Evolutionary conservation across 768 basidiomycete species (phyloP).

Genomic region (Termitomyces sp.): DNA sequence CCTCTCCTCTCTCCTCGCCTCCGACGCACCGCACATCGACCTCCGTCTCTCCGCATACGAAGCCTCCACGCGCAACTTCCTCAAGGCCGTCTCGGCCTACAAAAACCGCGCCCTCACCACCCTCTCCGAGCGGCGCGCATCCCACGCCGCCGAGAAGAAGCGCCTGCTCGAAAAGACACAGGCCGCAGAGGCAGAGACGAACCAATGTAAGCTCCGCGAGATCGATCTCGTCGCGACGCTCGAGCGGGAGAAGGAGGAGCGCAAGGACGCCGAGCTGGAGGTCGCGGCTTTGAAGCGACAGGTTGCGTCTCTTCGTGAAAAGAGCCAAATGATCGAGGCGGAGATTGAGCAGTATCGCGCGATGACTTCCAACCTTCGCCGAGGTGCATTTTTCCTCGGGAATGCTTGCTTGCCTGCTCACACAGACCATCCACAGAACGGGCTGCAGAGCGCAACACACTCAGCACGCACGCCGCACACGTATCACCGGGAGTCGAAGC

Average conservation of each 20-base stretch:
- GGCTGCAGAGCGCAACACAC: slow-evolving; percentile 55
- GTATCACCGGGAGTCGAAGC: slow-evolving; percentile 52
- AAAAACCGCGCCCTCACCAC: slow-evolving; percentile 67
- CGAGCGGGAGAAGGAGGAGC: slow-evolving; percentile 68
- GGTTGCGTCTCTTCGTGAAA: slow-evolving; percentile 59
- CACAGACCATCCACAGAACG: slow-evolving; percentile 46
- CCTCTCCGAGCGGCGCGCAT: slow-evolving; percentile 63
- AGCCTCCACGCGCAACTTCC: slow-evolving; percentile 64
- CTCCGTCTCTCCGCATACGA: slow-evolving; percentile 60
- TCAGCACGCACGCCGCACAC: slow-evolving; percentile 50
- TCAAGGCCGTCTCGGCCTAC: slow-evolving; percentile 69
- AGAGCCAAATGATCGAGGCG: slow-evolving; percentile 50
- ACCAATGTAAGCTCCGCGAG: slow-evolving; percentile 73
- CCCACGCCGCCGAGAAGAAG: slow-evolving; percentile 62
- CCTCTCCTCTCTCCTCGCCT: slow-evolving; percentile 51
- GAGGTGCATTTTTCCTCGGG: slow-evolving; percentile 42
- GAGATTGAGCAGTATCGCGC: slow-evolving; percentile 75
- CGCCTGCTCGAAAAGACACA: slow-evolving; percentile 57
- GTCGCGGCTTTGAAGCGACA: slow-evolving; percentile 63
- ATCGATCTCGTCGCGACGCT: slow-evolving; percentile 76
- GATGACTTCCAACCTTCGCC: slow-evolving; percentile 54
- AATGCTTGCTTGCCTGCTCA: not conserved
- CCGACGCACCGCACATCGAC: slow-evolving; percentile 60
- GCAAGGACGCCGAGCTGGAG: slow-evolving; percentile 63
- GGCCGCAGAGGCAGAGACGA: slow-evolving; percentile 65